Conservation (phyloP, 176 grass and related monocot genomes). For the Paspalum vaginatum region DNA sequence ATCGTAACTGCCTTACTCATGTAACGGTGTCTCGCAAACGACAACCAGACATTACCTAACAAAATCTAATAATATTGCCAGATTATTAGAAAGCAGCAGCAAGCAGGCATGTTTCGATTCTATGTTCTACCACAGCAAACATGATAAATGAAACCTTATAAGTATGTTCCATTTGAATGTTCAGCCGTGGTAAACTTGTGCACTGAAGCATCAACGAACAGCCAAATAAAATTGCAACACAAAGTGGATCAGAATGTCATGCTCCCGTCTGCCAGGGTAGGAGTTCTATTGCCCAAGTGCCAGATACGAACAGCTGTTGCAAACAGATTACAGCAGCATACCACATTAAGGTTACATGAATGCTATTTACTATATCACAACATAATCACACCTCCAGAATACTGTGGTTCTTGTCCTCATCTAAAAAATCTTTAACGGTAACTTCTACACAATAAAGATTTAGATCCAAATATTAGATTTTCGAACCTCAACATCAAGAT, state of each 20-base stretch:
- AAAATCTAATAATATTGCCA: conserved; percentile 17
- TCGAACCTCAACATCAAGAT: conserved; percentile 14
- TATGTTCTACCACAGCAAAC: background rate
- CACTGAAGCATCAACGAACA: conserved; percentile 14
- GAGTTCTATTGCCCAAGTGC: conserved; percentile 16
- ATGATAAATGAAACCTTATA: background rate
- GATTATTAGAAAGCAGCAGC: background rate
- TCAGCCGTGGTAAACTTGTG: background rate
- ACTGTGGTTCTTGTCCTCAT: background rate
- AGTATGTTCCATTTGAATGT: conserved; percentile 16
- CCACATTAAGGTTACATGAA: conserved; percentile 21
- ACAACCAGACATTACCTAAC: conserved; percentile 12
- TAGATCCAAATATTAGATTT: conserved; percentile 28
- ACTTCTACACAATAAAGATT: conserved; percentile 1
- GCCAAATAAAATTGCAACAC: conserved; percentile 18
- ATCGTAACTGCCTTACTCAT: conserved; percentile 18
- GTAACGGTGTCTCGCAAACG: background rate
- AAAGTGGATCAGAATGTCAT: background rate
- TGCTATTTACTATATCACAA: background rate
- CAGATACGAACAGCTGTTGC: background rate
- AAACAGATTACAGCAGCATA: conserved; percentile 10
- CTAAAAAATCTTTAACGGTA: conserved; percentile 22
- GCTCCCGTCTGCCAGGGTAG: background rate
- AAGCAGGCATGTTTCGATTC: background rate
- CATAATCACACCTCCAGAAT: conserved; percentile 28